Base-by-base conservation (phyloP, 2,329 filamentous ascomycete genomes). In the Coniochaeta sp. region DNA sequence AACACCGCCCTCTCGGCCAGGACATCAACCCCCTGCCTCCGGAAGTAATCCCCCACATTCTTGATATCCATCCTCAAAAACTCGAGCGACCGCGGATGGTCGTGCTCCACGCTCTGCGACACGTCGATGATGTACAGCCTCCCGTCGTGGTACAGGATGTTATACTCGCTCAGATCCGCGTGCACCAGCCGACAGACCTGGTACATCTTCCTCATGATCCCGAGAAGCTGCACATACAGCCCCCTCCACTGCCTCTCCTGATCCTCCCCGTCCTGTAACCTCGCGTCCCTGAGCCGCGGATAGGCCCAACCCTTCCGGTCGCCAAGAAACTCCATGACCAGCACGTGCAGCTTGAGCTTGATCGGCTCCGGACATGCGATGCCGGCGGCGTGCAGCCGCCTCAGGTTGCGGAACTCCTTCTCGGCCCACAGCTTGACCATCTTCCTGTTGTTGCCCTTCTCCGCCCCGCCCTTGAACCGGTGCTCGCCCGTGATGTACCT, bases 391-490 rank as follows among this genome's bases (percentile, higher is more conserved):
- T 96, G 80, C 63, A 99, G 88, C 60, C 95, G 84, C 66, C 91
- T 88, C 69, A 99, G 76, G 75, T 99, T 99, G 47, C 95, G 86
- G 78, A 96, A 96, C 76, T 99, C 95, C 77, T 99, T 99, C 77
- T 99, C 93, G 0, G 96, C 96, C 95, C 95, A 99, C 26, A 97
- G 81, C 75, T 96, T 96, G 66, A 99, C 93, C 93, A 98, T 98
- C 66, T 93, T 92, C 57, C 93, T 86, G 77, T 92, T 96, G 76
- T 92, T 96, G 66, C 89, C 89, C 79, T 97, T 98, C 76, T 93
- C 95, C 72, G 93, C 95, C 57, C 93, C 93, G 63, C 87, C 83
- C 67, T 91, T 86, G 80, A 99, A 99, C 26, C 95, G 83, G 76
- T 93, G 92, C 76, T 99, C 95, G 65, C 95, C 95, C 0, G 89